Evolutionary conservation across 1,139 yeast genomes (phyloP), one percentile per base, ranked within the genome.

Genomic region (Blastobotrys buckinghamii): DNA sequence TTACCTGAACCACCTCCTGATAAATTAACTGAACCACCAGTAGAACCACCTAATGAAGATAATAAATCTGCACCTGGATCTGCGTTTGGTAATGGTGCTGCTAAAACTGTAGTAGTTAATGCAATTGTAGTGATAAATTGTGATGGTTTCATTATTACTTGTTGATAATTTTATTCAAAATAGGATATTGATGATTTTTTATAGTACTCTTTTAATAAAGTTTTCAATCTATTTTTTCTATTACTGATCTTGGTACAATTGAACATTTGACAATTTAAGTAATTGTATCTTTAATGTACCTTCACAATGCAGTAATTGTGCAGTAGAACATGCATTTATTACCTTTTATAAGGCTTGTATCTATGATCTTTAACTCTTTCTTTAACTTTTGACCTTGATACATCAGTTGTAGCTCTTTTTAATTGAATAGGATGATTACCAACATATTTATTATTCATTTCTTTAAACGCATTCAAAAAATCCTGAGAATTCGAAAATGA

Each of bases 391-490:
- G 50, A 59, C 3, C 61, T 52, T 4, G 71, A 63, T 53, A 74
- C 64, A 43, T 69, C 70, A 6, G 81, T 76, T 51, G 77, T 79
- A 0, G 92, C 90, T 51, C 82, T 71, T 63, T 81, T 81, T 63
- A 84, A 67, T 55, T 78, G 83, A 32, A 84, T 80, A 0, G 94
- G 94, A 55, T 81, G 83, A 55, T 75, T 78, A 0, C 94, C 95
- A 42, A 85, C 74, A 57, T 82, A 84, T 62, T 83, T 82, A 38
- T 87, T 85, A 61, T 84, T 82, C 81, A 83, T 77, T 57, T 82
- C 86, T 59, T 79, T 81, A 66, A 82, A 84, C 2, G 92, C 89
- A 45, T 69, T 68, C 52, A 84, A 70, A 59, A 82, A 84, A 50
- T 69, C 90, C 29, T 79, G 78, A 0, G 88, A 67, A 52, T 72